A percentile compares a stretch with the other conserved stretches of the same genome.
Evolutionary conservation across 1,284 basidiomycete species (phyloP).

Genomic region (Puccinia novopanici): DNA sequence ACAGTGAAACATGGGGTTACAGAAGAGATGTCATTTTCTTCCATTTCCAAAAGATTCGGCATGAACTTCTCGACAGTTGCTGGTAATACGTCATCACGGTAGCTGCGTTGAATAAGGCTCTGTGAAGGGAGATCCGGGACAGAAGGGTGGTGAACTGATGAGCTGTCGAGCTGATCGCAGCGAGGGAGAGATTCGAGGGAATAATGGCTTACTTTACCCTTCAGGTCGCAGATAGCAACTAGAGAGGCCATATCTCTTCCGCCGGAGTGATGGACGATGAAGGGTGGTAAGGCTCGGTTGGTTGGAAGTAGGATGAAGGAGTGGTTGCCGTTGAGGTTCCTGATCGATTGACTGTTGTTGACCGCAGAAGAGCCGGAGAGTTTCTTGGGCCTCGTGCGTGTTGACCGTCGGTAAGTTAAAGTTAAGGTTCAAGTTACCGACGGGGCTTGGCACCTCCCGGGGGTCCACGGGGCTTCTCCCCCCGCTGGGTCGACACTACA

Average conservation of each 20-base stretch:
- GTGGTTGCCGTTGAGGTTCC: too few relatives aligned
- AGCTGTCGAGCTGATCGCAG: not conserved
- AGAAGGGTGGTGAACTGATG: not conserved
- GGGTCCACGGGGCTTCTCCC: too few relatives aligned
- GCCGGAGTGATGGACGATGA: not conserved
- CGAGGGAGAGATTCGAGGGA: not conserved
- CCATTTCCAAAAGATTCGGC: slow-evolving; percentile 90
- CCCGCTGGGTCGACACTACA: too few relatives aligned
- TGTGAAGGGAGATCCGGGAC: slow-evolving; percentile 59
- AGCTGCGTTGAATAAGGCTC: slow-evolving; percentile 94
- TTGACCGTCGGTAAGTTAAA: too few relatives aligned
- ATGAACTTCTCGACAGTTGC: slow-evolving; percentile 90
- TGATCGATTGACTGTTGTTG: too few relatives aligned
- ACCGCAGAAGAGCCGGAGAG: too few relatives aligned
- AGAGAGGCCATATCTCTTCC: slow-evolving; percentile 58
- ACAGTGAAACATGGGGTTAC: slow-evolving; percentile 89
- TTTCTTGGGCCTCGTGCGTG: too few relatives aligned
- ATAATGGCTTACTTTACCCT: slow-evolving; percentile 67
- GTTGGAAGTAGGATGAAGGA: too few relatives aligned
- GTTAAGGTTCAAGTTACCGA: too few relatives aligned
- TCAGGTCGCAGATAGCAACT: slow-evolving; percentile 94
- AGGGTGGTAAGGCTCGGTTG: not conserved
- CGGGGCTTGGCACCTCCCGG: not conserved
- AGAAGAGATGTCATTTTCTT: slow-evolving; percentile 86
- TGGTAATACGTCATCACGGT: slow-evolving; percentile 89